Conservation (phyloP, 2,329 filamentous ascomycete species). For the Colletotrichum scovillei region DNA sequence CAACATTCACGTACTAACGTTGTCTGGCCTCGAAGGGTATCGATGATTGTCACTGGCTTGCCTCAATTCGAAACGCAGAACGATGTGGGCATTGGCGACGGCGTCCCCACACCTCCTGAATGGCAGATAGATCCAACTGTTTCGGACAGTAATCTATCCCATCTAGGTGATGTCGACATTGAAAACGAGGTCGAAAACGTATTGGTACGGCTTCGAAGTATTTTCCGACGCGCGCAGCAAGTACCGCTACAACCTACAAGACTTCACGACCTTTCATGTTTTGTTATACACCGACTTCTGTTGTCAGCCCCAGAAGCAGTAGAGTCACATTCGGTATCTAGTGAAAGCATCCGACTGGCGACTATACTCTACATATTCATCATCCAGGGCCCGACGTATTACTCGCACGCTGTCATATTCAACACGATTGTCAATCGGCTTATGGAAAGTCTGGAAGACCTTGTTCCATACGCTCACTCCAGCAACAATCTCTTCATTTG, state of each 20-base stretch:
- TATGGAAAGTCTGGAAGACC: conserved; percentile 41
- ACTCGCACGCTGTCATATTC: conserved; percentile 58
- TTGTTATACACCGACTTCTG: conserved; percentile 62
- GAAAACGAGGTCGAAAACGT: conserved; percentile 39
- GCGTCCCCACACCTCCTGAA: conserved; percentile 59
- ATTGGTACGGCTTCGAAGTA: background rate
- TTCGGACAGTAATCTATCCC: conserved; percentile 14
- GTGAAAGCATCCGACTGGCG: conserved; percentile 59
- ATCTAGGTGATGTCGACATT: conserved; percentile 43
- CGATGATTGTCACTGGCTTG: conserved; percentile 62
- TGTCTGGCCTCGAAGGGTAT: conserved; percentile 56
- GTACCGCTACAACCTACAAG: conserved; percentile 50
- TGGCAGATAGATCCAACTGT: conserved; percentile 53
- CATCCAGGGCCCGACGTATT: conserved; percentile 67
- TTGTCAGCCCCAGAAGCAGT: conserved; percentile 32
- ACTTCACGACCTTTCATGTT: conserved; percentile 67
- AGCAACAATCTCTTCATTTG: conserved; percentile 50
- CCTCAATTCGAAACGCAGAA: conserved; percentile 66
- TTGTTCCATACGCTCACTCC: conserved; percentile 32
- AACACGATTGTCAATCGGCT: conserved; percentile 48
- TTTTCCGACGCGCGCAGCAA: conserved; percentile 38
- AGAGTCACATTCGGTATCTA: conserved; percentile 35
- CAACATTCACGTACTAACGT: too few species aligned
- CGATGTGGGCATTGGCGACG: conserved; percentile 58
- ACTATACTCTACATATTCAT: conserved; percentile 63